These are phyloP conservation scores for Capsicum baccatum DNA, from an alignment of 257 asterid species.

Conservation along the genomic window DNA sequence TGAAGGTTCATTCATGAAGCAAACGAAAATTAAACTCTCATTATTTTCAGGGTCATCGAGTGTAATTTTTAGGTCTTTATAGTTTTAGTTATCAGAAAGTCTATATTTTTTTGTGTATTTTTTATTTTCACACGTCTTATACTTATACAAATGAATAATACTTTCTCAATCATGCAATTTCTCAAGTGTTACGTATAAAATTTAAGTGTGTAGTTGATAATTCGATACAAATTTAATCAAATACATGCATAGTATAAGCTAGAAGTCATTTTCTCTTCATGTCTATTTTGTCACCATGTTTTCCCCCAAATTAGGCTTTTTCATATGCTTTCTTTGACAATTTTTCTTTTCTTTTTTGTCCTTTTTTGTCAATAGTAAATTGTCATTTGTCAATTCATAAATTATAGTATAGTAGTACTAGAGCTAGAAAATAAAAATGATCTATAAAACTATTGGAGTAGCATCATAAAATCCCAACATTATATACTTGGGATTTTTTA, in stretches of 20 bases:
- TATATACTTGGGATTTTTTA: neutral
- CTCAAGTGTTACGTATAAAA: too few relatives aligned
- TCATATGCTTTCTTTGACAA: neutral
- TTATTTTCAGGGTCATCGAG: too few relatives aligned
- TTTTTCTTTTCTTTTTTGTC: neutral
- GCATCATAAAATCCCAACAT: neutral
- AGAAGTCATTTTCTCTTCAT: neutral
- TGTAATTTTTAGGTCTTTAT: too few relatives aligned
- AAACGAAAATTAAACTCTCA: too few relatives aligned
- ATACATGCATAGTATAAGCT: neutral
- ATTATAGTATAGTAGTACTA: neutral
- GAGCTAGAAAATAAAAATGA: neutral
- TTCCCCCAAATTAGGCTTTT: constrained; percentile 12
- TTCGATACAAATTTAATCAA: neutral
- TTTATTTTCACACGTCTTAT: too few relatives aligned
- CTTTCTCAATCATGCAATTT: too few relatives aligned
- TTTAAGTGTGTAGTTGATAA: neutral
- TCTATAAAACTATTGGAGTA: neutral
- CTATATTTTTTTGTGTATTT: too few relatives aligned
- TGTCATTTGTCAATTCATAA: neutral
- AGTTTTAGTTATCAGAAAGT: too few relatives aligned
- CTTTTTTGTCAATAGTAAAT: neutral
- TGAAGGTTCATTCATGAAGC: too few relatives aligned
- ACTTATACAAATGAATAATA: too few relatives aligned
- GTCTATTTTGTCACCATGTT: neutral